A percentile compares a stretch with the other conserved stretches of the same genome.
Evolutionary conservation across 116 monocot genomes (phyloP).

Genomic region (Cymodocea nodosa): DNA sequence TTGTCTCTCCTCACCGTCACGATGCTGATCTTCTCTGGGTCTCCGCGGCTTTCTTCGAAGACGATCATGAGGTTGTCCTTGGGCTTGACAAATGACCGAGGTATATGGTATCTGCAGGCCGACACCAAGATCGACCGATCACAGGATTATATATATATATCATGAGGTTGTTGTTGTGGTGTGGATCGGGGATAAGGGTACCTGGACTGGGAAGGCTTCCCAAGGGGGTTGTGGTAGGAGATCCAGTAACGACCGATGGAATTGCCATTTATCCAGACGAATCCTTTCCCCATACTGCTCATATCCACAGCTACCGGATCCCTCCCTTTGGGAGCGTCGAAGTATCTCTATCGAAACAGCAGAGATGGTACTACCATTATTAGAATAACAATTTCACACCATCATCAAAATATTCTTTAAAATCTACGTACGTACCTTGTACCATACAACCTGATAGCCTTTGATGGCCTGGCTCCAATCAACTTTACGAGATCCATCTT

Average conservation of each 20-base stretch:
- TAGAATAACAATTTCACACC: too few relatives aligned
- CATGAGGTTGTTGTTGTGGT: too few relatives aligned
- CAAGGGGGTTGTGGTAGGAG: slow-evolving; percentile 48
- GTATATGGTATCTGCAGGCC: slow-evolving; percentile 59
- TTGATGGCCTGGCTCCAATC: slow-evolving; percentile 21
- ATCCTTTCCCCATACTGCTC: slow-evolving; percentile 77
- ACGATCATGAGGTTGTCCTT: slow-evolving; percentile 57
- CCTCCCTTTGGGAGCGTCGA: slow-evolving; percentile 47
- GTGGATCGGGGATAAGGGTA: slow-evolving; percentile 21
- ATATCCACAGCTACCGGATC: slow-evolving; percentile 65
- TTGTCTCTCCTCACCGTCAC: slow-evolving; percentile 67
- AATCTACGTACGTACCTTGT: slow-evolving; percentile 21
- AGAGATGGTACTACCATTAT: too few relatives aligned
- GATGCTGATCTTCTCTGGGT: slow-evolving; percentile 37
- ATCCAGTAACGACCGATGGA: slow-evolving; percentile 82
- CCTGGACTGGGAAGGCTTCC: slow-evolving; percentile 58
- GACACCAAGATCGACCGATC: too few relatives aligned
- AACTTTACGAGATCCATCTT: slow-evolving; percentile 11
- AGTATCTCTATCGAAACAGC: slow-evolving; percentile 28
- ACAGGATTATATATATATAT: too few relatives aligned
- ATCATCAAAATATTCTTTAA: too few relatives aligned
- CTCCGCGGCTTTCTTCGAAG: slow-evolving; percentile 61
- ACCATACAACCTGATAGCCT: slow-evolving; percentile 29
- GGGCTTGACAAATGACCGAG: slow-evolving; percentile 44
- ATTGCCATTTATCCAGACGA: slow-evolving; percentile 66